Conservation (phyloP, 306 rosid genomes). For the Trifolium fragiferum region DNA sequence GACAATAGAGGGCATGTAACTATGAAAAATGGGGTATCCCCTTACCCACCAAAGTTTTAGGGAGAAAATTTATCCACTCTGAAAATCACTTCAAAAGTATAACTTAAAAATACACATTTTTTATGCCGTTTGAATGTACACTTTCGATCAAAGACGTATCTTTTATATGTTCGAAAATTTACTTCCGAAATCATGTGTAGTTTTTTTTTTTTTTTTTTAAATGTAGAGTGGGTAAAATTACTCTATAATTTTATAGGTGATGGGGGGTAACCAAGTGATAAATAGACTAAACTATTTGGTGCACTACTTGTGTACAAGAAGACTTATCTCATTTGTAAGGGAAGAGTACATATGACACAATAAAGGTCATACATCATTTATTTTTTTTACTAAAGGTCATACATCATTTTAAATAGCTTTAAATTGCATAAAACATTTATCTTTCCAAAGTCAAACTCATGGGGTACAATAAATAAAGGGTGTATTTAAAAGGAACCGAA, state of each 20-base stretch:
- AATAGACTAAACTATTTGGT: background rate
- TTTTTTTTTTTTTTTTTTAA: too few species aligned
- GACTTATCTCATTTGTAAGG: background rate
- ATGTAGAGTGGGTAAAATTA: background rate
- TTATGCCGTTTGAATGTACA: too few species aligned
- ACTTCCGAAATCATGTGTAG: background rate
- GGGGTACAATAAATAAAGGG: background rate
- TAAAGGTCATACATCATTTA: background rate
- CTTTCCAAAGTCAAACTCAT: background rate
- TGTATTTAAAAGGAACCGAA: background rate
- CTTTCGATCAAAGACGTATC: too few species aligned
- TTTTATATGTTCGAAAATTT: too few species aligned
- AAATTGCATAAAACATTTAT: slow-evolving; percentile 1
- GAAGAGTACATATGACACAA: background rate
- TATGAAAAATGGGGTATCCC: background rate
- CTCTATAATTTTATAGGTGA: background rate
- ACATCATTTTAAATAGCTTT: background rate
- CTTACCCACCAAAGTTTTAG: background rate
- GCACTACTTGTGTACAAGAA: background rate
- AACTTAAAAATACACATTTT: too few species aligned
- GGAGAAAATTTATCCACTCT: background rate
- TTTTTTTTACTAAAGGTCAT: too few species aligned
- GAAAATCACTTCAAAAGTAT: too few species aligned
- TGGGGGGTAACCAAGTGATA: background rate
- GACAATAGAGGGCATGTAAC: background rate